Conservation (phyloP, 805 yeast species). For the Candida boleticola region DNA sequence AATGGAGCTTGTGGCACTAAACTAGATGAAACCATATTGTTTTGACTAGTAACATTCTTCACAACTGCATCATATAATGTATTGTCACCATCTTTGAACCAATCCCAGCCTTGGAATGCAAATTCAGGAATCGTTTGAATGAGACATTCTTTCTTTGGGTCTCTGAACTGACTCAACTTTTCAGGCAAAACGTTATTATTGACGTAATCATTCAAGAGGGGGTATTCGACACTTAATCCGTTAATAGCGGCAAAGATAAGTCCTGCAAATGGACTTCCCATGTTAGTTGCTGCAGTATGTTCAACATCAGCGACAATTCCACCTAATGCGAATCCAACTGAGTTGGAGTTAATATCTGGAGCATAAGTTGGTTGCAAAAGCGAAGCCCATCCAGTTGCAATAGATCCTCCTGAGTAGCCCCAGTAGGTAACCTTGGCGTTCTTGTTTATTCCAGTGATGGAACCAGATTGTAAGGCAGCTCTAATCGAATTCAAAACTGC, state of each 20-base stretch:
- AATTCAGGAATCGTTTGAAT: not conserved
- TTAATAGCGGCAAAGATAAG: constrained; percentile 19
- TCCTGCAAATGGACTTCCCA: constrained; percentile 20
- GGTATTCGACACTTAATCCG: constrained; percentile 23
- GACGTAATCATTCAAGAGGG: constrained; percentile 14
- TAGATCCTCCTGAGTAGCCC: constrained; percentile 32
- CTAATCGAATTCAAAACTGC: constrained; percentile 18
- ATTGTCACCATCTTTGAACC: not conserved
- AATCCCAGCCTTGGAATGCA: not conserved
- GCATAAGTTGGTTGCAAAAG: constrained; percentile 25
- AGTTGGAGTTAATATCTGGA: constrained; percentile 19
- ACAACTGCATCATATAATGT: constrained; percentile 2
- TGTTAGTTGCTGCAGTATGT: constrained; percentile 14
- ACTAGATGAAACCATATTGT: not conserved
- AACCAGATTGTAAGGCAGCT: constrained; percentile 13
- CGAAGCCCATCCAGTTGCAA: constrained; percentile 28
- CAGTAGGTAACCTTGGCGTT: constrained; percentile 17
- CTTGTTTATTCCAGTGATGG: constrained; percentile 12
- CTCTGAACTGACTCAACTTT: not conserved
- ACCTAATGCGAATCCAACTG: constrained; percentile 26
- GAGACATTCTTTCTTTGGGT: constrained; percentile 5
- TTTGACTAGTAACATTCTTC: constrained; percentile 1
- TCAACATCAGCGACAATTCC: constrained; percentile 24
- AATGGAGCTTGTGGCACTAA: constrained; percentile 13
- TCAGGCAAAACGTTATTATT: constrained; percentile 3